phyloP scores from a whole-genome alignment of 306 rosid genomes.

The Lupinus albus region DNA sequence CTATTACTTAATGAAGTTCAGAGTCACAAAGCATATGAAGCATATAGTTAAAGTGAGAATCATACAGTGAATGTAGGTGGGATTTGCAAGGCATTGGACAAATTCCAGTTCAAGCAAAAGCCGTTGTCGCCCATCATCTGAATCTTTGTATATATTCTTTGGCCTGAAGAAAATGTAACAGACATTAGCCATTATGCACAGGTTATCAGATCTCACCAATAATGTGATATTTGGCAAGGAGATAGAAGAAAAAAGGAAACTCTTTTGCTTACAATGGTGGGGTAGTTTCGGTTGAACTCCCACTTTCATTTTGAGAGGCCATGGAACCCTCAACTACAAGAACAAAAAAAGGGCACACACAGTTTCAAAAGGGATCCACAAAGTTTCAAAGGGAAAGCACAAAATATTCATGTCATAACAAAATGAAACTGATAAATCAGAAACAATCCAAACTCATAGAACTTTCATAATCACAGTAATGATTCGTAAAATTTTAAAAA shows the following conservation, averaged over 20 bases:
- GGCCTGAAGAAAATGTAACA: constrained; percentile 52
- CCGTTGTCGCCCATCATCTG: constrained; percentile 90
- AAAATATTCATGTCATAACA: too few species aligned
- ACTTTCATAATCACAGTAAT: neutral
- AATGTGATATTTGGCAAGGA: constrained; percentile 8
- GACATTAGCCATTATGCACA: constrained; percentile 30
- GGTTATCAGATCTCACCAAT: constrained; percentile 3
- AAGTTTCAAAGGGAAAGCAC: too few species aligned
- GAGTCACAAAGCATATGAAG: constrained; percentile 9
- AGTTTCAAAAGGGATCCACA: neutral
- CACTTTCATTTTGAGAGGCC: constrained; percentile 60
- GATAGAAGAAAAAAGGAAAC: neutral
- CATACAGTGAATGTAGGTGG: constrained; percentile 91
- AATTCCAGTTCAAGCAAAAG: constrained; percentile 94
- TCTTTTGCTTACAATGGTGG: constrained; percentile 52
- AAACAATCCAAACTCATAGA: neutral
- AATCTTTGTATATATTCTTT: constrained; percentile 72
- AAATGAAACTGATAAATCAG: neutral
- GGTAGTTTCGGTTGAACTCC: constrained; percentile 48
- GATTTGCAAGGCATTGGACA: constrained; percentile 91
- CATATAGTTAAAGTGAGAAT: constrained; percentile 30
- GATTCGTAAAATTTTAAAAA: neutral
- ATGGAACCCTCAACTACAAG: constrained; percentile 43
- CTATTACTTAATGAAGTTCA: constrained; percentile 24
- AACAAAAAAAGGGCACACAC: neutral